Evolutionary conservation across 768 basidiomycete species (phyloP).

Genomic region (Tricholoma bakamatsutake): DNA sequence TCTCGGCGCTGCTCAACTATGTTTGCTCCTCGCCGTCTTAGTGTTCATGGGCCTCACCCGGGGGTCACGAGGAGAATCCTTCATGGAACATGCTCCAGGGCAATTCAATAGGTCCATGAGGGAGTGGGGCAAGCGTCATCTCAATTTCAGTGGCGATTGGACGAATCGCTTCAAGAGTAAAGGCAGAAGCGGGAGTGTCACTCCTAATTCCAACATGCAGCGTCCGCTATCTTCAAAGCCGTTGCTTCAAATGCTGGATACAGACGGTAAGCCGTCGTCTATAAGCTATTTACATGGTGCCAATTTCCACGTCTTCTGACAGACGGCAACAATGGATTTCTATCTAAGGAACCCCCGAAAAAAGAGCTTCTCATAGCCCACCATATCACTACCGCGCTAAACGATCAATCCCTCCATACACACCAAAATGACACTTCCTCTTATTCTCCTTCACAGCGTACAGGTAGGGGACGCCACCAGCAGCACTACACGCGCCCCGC

Average conservation of each 20-base stretch:
- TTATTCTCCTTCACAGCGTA: slow-evolving; percentile 25
- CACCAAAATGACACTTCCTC: slow-evolving; percentile 16
- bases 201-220: slow-evolving; percentile 8
- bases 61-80: slow-evolving; percentile 45
- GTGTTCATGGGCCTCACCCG: slow-evolving; percentile 85
- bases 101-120: slow-evolving; percentile 29
- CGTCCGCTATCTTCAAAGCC: slow-evolving; percentile 26
- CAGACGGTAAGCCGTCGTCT: slow-evolving; percentile 1
- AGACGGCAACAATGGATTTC: slow-evolving; percentile 14
- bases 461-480: slow-evolving; percentile 6
- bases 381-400: slow-evolving; percentile 5
- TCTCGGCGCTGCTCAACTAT: slow-evolving; percentile 82
- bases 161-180: slow-evolving; percentile 30
- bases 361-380: not conserved
- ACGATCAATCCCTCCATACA: slow-evolving; percentile 4
- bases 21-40: slow-evolving; percentile 75
- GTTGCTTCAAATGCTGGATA: slow-evolving; percentile 3
- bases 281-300: not conserved
- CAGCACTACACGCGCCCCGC: slow-evolving; percentile 15
- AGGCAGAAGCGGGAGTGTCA: slow-evolving; percentile 13
- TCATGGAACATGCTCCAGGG: slow-evolving; percentile 18
- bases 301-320: not conserved
- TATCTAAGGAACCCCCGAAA: slow-evolving; percentile 3
- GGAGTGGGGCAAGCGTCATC: slow-evolving; percentile 51
- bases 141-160: slow-evolving; percentile 54